Percentiles rank a stretch among this genome's conserved stretches.
Evolutionary conservation across 371 early-diverging fungal species (phyloP).

Genomic region (Mortierella sp.): DNA sequence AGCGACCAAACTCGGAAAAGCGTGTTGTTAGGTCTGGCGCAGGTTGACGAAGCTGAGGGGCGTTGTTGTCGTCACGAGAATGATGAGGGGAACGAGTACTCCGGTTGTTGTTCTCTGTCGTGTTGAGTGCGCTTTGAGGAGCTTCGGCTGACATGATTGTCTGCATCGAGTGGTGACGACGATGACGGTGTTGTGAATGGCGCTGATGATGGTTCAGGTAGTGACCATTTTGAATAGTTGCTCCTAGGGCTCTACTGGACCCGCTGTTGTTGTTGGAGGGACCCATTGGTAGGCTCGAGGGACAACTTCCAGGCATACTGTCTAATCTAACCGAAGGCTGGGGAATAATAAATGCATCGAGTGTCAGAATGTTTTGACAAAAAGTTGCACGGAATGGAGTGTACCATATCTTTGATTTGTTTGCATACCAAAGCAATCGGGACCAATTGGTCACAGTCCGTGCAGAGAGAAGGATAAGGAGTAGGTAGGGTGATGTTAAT

Average conservation of each 20-base stretch:
- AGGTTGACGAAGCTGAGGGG: neutral
- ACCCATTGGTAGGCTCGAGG: constrained; percentile 21
- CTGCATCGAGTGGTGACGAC: constrained; percentile 4
- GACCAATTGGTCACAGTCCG: neutral
- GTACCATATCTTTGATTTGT: neutral
- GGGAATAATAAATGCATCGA: neutral
- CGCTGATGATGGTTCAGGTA: neutral
- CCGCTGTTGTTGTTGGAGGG: constrained; percentile 6
- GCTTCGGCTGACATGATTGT: neutral
- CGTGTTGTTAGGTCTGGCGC: constrained; percentile 14
- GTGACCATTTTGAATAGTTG: neutral
- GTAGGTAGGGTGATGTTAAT: neutral
- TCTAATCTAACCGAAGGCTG: neutral
- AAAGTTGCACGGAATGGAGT: too few species aligned
- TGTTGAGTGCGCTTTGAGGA: neutral
- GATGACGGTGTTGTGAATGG: neutral
- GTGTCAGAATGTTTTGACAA: too few species aligned
- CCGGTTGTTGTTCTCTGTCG: neutral
- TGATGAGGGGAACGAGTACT: constrained; percentile 6
- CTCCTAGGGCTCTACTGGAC: neutral
- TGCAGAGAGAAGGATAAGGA: too few species aligned
- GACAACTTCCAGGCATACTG: constrained; percentile 39
- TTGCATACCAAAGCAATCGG: neutral
- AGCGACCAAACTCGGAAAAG: constrained; percentile 38
- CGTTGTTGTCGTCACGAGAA: neutral